These are phyloP conservation scores for Batrachochytrium dendrobatidis DNA, from an alignment of 371 early-diverging fungal species.

Conservation along the genomic window DNA sequence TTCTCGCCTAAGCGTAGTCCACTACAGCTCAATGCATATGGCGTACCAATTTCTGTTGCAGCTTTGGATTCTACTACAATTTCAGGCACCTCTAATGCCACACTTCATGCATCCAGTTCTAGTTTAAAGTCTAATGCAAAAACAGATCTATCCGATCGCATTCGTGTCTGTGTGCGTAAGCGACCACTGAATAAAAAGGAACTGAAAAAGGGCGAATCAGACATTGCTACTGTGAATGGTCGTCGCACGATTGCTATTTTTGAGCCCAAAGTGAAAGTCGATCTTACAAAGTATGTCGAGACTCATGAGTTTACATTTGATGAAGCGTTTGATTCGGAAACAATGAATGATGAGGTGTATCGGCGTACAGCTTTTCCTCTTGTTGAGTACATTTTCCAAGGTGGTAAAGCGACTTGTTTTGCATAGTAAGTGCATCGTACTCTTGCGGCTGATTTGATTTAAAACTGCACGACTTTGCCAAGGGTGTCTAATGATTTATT, in stretches of 20 bases:
- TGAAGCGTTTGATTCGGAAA: slow-evolving; percentile 82
- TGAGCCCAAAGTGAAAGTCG: slow-evolving; percentile 88
- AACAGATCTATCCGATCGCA: slow-evolving; percentile 60
- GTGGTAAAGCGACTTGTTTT: slow-evolving; percentile 98
- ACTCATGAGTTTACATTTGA: slow-evolving; percentile 94
- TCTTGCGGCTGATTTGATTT: not conserved
- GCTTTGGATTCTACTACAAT: slow-evolving; percentile 9
- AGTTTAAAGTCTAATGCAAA: slow-evolving; percentile 6
- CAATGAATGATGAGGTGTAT: slow-evolving; percentile 85
- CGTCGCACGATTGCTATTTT: slow-evolving; percentile 67
- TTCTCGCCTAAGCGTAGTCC: slow-evolving; percentile 1
- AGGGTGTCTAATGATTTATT: too few species aligned
- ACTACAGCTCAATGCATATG: slow-evolving; percentile 40
- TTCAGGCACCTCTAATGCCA: not conserved
- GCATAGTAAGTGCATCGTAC: slow-evolving; percentile 66
- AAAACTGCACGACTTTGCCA: too few species aligned
- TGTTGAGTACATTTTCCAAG: slow-evolving; percentile 88
- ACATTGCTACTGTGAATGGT: slow-evolving; percentile 66
- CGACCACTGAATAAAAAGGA: slow-evolving; percentile 87
- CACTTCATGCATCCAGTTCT: slow-evolving; percentile 11
- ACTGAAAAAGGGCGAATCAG: slow-evolving; percentile 59
- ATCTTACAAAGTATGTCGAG: slow-evolving; percentile 90
- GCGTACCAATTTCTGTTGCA: slow-evolving; percentile 32
- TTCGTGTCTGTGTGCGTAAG: slow-evolving; percentile 95
- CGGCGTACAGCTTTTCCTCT: slow-evolving; percentile 82